Conservation (phyloP, 108 stramenopile genomes). For the Skeletonema grethae region DNA sequence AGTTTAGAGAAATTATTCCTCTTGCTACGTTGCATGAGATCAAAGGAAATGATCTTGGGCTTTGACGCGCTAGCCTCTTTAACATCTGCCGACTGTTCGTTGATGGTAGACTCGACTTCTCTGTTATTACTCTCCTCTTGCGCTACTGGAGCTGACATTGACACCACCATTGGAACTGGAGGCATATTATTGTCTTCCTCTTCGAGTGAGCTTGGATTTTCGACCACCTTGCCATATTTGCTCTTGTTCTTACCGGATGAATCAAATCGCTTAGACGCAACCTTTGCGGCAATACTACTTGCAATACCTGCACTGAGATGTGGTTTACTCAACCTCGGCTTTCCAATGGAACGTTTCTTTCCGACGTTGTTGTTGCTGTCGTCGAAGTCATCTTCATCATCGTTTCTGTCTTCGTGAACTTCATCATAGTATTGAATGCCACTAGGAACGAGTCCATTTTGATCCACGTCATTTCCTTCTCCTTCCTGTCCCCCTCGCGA, state of each 20-base stretch:
- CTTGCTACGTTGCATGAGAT: slow-evolving; percentile 26
- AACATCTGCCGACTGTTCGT: not conserved
- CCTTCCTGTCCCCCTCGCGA: slow-evolving; percentile 6
- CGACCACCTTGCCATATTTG: slow-evolving; percentile 15
- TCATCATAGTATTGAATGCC: slow-evolving; percentile 75
- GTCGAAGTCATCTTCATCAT: slow-evolving; percentile 32
- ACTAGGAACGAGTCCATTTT: slow-evolving; percentile 43
- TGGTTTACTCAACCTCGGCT: slow-evolving; percentile 18
- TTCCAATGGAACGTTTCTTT: slow-evolving; percentile 12
- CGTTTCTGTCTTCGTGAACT: slow-evolving; percentile 35
- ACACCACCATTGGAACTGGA: not conserved
- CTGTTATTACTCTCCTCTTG: not conserved
- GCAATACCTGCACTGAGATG: slow-evolving; percentile 6
- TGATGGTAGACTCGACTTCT: slow-evolving; percentile 12
- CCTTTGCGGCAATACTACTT: slow-evolving; percentile 28
- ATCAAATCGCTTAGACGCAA: slow-evolving; percentile 30
- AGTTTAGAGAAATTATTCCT: slow-evolving; percentile 31
- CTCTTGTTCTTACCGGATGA: slow-evolving; percentile 14
- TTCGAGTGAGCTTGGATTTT: not conserved
- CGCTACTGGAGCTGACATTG: not conserved
- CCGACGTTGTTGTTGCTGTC: slow-evolving; percentile 14
- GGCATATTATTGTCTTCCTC: not conserved
- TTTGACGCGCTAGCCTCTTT: not conserved
- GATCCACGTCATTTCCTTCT: slow-evolving; percentile 9
- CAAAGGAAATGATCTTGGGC: slow-evolving; percentile 10